These are phyloP conservation scores for Plasmodium cynomolgi DNA, from an alignment of 169 alveolate genomes.

Conservation along the genomic window DNA sequence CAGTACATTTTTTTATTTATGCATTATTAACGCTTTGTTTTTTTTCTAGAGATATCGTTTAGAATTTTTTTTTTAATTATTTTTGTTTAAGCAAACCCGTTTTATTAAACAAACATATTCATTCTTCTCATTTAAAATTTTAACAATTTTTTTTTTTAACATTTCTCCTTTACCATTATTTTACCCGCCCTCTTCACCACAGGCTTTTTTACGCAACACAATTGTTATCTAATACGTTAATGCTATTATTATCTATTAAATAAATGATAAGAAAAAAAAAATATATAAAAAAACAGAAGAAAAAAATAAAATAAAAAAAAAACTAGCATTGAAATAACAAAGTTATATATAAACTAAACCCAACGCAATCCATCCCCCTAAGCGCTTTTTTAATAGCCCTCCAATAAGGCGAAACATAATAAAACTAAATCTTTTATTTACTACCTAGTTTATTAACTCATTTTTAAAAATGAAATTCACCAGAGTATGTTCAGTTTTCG, in stretches of 20 bases:
- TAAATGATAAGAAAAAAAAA: background rate
- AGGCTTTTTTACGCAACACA: background rate
- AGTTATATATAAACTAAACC: background rate
- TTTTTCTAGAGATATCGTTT: background rate
- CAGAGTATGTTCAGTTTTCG: conserved; percentile 13
- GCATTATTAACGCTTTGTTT: background rate
- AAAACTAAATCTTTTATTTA: background rate
- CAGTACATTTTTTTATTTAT: background rate
- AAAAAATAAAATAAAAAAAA: too few relatives aligned
- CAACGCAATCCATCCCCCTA: background rate
- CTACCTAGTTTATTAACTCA: background rate
- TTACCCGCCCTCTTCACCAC: background rate
- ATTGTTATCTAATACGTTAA: background rate
- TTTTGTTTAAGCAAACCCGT: background rate
- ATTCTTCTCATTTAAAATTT: background rate
- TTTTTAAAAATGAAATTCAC: conserved; percentile 34
- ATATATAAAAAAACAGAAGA: background rate
- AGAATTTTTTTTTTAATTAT: background rate
- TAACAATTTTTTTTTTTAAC: background rate
- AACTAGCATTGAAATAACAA: background rate
- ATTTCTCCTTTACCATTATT: background rate
- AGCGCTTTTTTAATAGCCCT: background rate
- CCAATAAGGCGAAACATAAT: background rate
- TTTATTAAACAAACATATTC: background rate
- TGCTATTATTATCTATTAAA: background rate